phyloP scores from a whole-genome alignment of 257 asterid genomes.

The Lycium ferocissimum region DNA sequence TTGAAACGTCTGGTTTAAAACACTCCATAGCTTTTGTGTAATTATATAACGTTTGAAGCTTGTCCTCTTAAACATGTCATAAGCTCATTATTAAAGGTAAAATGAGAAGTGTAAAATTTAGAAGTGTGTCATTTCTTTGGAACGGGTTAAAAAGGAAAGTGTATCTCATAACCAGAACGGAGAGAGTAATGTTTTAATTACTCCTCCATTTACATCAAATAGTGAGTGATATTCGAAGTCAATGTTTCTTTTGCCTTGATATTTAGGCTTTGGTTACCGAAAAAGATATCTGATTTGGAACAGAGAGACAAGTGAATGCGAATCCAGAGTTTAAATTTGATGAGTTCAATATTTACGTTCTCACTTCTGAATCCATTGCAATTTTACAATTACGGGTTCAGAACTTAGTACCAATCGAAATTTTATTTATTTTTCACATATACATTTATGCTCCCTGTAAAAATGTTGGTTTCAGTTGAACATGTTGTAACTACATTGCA shows the following conservation, averaged over 20 bases:
- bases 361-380: background rate
- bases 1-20: no score
- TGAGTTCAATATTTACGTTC: background rate
- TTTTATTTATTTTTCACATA: background rate
- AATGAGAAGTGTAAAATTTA: no score
- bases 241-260: background rate
- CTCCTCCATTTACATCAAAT: background rate
- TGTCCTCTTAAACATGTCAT: background rate
- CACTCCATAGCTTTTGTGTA: no score
- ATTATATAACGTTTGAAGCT: no score
- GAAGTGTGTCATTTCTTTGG: no score
- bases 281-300: background rate
- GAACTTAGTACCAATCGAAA: background rate
- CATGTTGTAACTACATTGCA: no score
- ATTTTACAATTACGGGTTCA: background rate
- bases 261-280: background rate
- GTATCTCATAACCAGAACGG: background rate
- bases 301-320: background rate
- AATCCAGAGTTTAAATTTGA: background rate
- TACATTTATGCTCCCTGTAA: no score
- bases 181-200: background rate
- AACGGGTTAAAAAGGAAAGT: no score
- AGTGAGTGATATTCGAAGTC: background rate
- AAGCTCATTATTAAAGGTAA: background rate
- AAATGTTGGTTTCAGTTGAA: no score